Base-by-base conservation (phyloP, 2,329 filamentous ascomycete genomes). In the Stenocarpella maydis region DNA sequence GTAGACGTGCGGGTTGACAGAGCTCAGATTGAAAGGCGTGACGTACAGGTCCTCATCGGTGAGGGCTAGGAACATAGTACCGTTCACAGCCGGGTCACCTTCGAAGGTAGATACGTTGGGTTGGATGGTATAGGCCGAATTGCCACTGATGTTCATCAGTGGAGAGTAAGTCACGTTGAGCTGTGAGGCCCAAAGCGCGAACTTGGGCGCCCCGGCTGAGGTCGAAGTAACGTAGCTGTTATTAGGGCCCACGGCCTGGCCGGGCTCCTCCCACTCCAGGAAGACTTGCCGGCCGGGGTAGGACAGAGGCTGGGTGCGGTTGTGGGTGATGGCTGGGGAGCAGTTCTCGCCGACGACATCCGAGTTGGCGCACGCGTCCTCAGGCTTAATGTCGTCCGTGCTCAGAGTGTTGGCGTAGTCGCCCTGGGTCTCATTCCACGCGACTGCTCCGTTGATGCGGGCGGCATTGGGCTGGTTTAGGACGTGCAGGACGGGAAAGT, bases 401-500 rank as follows among this genome's bases (percentile, higher is more conserved):
- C 82, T 83, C 0, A 89, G 81, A 6, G 88, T 86, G 72, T 88
- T 87, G 67, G 84, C 83, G 68, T 84, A 88, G 67, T 86, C 85
- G 19, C 89, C 88, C 0, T 85, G 83, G 0, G 90, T 91, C 79
- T 93, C 91, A 73, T 90, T 90, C 73, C 82, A 83, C 1, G 84
- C 86, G 8, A 88, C 80, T 4, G 90, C 88, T 17, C 88, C 88
- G 67, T 92, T 88, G 77, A 89, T 83, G 31, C 91, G 88, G 70
- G 88, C 89, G 26, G 90, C 86, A 79, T 95, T 95, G 2, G 93
- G 90, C 77, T 95, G 90, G 81, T 95, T 95, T 37, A 91, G 82
- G 61, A 96, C 84, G 74, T 86, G 83, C 19, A 96, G 81, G 0
- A 87, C 85, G 0, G 93, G 93, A 82, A 93, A 95, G 82, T 97